Base-by-base conservation (phyloP, 1,284 basidiomycete genomes). In the Cerrena zonata region DNA sequence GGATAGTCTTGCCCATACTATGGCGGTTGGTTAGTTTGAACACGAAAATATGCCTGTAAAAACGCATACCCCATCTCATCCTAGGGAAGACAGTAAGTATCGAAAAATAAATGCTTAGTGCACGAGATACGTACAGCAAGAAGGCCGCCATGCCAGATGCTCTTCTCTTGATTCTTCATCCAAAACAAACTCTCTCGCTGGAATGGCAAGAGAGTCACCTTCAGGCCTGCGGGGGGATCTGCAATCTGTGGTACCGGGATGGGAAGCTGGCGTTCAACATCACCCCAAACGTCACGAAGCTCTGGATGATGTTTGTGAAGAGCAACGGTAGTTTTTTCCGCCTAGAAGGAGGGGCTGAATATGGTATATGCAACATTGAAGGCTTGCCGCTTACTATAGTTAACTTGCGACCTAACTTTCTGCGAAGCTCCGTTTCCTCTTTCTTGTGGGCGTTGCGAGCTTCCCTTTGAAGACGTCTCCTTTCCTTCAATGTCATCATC, bases 1-100 rank as follows among this genome's bases (percentile, higher is more conserved):
- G 96, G 54, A 99, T 97, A 0, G 95, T 99, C 71, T 98, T 98
- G 26, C 95, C 95, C 95, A 98, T 97, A 36, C 92, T 92, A 65
- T 53, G 30, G 15, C 15, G 15, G 30, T 15, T 15, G n/a, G 30
- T 34, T 15, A 34, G 30, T 15, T n/a, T 27, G 53, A 55, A 47
- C 51, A 58, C 51, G 47, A 24, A 21, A 34, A 27, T 36, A 56
- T 2, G 4, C 11, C 21, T 26, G 18, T 13, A 39, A n/a, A 38
- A 46, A 22, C 24, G 57, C 75, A 59, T 71, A 88, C 86, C 89
- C 89, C 90, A 92, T 92, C 69, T 94, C 91, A 63, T 94, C 92
- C 86, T 89, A 61, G 5, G 54, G 52, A 13, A 45, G 30, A n/a
- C n/a, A n/a, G n/a, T n/a, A n/a, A n/a, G n/a, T n/a, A n/a, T n/a